phyloP scores from a whole-genome alignment of 371 early-diverging fungal species.

The Chytridium lagenaria region DNA sequence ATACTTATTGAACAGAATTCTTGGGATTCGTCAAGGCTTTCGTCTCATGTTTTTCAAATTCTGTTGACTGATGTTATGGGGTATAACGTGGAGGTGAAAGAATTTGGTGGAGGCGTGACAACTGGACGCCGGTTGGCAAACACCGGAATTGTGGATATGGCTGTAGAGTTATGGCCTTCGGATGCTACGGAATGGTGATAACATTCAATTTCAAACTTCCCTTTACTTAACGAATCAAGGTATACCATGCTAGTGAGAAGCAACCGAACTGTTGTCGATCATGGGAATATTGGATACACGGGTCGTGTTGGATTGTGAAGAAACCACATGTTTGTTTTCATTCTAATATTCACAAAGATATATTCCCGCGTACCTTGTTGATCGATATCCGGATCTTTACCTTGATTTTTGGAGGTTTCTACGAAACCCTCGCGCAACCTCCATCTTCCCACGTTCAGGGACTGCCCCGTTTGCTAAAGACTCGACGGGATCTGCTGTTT shows the following conservation, averaged over 20 bases:
- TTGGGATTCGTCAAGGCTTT: slow-evolving; percentile 26
- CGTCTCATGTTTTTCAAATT: neutral
- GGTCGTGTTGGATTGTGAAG: slow-evolving; percentile 30
- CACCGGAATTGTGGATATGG: slow-evolving; percentile 11
- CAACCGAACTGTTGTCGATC: slow-evolving; percentile 15
- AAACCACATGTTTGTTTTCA: neutral
- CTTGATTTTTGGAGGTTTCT: slow-evolving; percentile 35
- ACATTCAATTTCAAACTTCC: too few relatives aligned
- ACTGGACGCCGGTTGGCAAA: slow-evolving; percentile 14
- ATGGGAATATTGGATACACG: slow-evolving; percentile 26
- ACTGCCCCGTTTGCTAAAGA: slow-evolving; percentile 5
- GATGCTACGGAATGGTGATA: slow-evolving; percentile 6
- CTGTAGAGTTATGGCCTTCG: slow-evolving; percentile 20
- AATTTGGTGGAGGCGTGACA: slow-evolving; percentile 20
- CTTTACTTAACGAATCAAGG: neutral
- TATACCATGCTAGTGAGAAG: neutral
- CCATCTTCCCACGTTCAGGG: neutral
- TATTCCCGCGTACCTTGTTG: slow-evolving; percentile 24
- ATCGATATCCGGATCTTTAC: slow-evolving; percentile 2
- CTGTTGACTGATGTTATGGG: slow-evolving; percentile 26
- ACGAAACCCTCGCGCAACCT: slow-evolving; percentile 21
- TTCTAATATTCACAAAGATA: slow-evolving; percentile 8
- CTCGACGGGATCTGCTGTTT: slow-evolving; percentile 4
- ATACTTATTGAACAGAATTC: slow-evolving; percentile 23
- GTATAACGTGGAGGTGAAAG: slow-evolving; percentile 22